Evolutionary conservation across 495 filamentous ascomycete genomes (phyloP).

Genomic region (Saxophila tyrrhenica): DNA sequence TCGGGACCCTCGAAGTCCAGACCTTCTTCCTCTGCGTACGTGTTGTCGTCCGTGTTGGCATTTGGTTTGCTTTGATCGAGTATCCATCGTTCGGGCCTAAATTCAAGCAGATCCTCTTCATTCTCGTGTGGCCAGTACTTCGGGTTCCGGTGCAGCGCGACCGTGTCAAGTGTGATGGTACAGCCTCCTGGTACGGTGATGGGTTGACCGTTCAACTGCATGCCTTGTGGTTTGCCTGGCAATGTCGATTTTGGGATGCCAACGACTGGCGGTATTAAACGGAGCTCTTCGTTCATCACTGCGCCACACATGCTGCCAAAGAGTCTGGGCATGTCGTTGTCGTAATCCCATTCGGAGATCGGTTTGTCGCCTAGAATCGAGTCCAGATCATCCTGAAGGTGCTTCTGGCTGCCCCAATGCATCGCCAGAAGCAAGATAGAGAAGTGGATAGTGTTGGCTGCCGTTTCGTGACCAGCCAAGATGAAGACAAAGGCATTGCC

Average conservation of each 20-base stretch:
- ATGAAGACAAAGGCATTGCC: slow-evolving; percentile 63
- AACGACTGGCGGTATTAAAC: slow-evolving; percentile 49
- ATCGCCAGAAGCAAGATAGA: slow-evolving; percentile 49
- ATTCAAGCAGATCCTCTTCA: slow-evolving; percentile 37
- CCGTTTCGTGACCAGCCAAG: slow-evolving; percentile 63
- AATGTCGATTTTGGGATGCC: slow-evolving; percentile 49
- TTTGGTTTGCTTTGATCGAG: slow-evolving; percentile 32
- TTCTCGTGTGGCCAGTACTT: slow-evolving; percentile 38
- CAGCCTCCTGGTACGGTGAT: slow-evolving; percentile 40
- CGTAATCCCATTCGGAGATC: slow-evolving; percentile 50
- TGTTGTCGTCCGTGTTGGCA: slow-evolving; percentile 33
- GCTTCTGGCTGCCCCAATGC: slow-evolving; percentile 44
- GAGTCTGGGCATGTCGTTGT: slow-evolving; percentile 43
- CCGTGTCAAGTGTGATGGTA: slow-evolving; percentile 36
- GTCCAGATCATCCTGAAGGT: slow-evolving; percentile 52
- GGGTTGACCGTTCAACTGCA: slow-evolving; percentile 40
- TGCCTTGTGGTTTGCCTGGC: slow-evolving; percentile 35
- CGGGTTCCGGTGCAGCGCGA: slow-evolving; percentile 48
- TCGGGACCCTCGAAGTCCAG: slow-evolving; percentile 46
- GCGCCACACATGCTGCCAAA: slow-evolving; percentile 53
- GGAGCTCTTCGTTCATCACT: slow-evolving; percentile 56
- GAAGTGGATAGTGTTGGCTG: slow-evolving; percentile 56
- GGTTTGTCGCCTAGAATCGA: slow-evolving; percentile 40
- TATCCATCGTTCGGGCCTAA: slow-evolving; percentile 48
- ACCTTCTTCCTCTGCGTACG: slow-evolving; percentile 31